Evolutionary conservation across 2,329 filamentous ascomycete species (phyloP), one percentile per base, ranked within the genome.

Genomic region (Aureobasidium melanogenum): DNA sequence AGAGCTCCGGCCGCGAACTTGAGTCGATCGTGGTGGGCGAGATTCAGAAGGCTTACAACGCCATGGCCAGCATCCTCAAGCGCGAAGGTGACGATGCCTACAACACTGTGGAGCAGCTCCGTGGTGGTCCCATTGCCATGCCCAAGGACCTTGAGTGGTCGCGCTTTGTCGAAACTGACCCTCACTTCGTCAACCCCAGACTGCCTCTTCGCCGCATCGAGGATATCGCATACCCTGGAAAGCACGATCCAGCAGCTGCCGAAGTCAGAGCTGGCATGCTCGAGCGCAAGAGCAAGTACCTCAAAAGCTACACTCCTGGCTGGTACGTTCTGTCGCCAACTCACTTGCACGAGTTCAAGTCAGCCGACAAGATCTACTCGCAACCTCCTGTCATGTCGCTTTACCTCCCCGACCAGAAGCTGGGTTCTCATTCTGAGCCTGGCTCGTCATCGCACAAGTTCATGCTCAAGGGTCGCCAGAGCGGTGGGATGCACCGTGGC

Each of bases 311-410:
- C 74, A 94, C 92, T 8, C 89, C 91, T 28, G 93, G 93, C 71
- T 97, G 93, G 92, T 97, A 97, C 74, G 91, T 97, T 51, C 80
- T 99, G 67, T 96, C 94, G 68, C 90, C 94, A 17, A 97, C 94
- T 61, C 94, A 99, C 75, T 82, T 99, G 24, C 94, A 99, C 77
- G 94, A 99, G 76, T 99, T 97, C 83, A 97, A 96, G 74, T 96
- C 91, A n/a, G 91, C 91, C 66, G 93, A 97, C 76, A 92, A 93
- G 73, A 88, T 87, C 65, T 81, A 82, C 68, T 81, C 84, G 63
- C 90, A 94, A 74, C 87, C 89, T 41, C 94, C 94, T 0, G 85
- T 97, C 71, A 97, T 99, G 93, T 97, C 94, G 44, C 81, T 99
- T 61, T 96, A 94, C 72, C 83, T 99, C 30, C 89, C 89, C 7